These are phyloP conservation scores for Mycocentrospora acerina DNA, from an alignment of 2,329 filamentous ascomycete species.

Conservation along the genomic window DNA sequence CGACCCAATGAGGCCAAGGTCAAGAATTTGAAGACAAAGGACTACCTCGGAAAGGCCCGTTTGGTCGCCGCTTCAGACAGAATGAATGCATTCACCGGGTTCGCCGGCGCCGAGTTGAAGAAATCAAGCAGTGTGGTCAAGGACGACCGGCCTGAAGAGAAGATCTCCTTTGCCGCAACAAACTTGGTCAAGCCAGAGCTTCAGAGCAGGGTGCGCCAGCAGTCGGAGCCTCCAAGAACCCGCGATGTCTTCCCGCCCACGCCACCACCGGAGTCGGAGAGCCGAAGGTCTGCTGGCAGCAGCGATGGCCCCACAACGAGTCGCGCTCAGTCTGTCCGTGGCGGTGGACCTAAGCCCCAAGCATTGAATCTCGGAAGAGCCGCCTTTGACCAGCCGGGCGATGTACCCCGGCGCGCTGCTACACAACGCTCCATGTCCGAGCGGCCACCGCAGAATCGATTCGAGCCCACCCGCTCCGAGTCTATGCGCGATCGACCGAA, in stretches of 20 bases:
- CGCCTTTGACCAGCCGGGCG: conserved; percentile 47
- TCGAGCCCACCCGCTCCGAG: conserved; percentile 39
- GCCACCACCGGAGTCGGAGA: conserved; percentile 89
- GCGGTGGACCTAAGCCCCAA: conserved; percentile 50
- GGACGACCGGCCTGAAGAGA: conserved; percentile 80
- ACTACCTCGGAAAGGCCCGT: conserved; percentile 95
- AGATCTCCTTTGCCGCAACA: conserved; percentile 86
- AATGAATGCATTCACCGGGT: conserved; percentile 78
- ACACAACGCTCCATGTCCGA: conserved; percentile 48
- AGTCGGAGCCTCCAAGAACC: conserved; percentile 77
- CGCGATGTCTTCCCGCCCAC: conserved; percentile 94
- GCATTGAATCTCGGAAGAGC: conserved; percentile 52
- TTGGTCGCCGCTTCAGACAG: conserved; percentile 86
- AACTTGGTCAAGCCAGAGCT: conserved; percentile 89
- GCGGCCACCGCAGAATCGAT: conserved; percentile 42
- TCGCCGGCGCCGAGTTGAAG: conserved; percentile 76
- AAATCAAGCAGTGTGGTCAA: conserved; percentile 60
- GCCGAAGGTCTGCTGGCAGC: conserved; percentile 40
- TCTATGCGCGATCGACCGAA: conserved; percentile 31
- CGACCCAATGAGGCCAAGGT: conserved; percentile 97
- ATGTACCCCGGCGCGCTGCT: conserved; percentile 35
- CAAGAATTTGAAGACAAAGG: conserved; percentile 95
- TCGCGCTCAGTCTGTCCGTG: conserved; percentile 53
- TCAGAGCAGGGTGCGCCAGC: conserved; percentile 72
- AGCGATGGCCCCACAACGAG: conserved; percentile 40